Percentiles rank a stretch among this genome's conserved stretches.
Evolutionary conservation across 2,329 filamentous ascomycete genomes (phyloP).

Genomic region (Dryadomyces quercus-mongolicae): DNA sequence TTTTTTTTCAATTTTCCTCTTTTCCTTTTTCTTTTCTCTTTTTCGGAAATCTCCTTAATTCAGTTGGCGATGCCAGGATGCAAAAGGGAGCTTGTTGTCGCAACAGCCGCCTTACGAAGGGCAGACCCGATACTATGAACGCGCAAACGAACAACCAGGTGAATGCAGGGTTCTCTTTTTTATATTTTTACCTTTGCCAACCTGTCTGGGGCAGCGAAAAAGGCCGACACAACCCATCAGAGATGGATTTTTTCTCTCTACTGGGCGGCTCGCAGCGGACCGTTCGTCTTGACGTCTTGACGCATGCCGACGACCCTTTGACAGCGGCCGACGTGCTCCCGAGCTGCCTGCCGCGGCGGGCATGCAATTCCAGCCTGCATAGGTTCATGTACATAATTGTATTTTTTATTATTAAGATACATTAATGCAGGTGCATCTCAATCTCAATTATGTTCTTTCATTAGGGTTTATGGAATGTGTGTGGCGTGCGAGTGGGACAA

Average conservation of each 20-base stretch:
- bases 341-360: not conserved
- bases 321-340: not conserved
- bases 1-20: not conserved
- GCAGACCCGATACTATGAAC: not conserved
- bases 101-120: not conserved
- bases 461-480: not conserved
- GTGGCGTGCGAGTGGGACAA: too few species aligned
- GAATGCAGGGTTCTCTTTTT: not conserved
- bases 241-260: not conserved
- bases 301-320: not conserved
- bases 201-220: not conserved
- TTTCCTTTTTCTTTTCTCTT: not conserved
- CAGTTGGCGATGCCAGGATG: not conserved
- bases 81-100: not conserved
- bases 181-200: not conserved
- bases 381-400: constrained; percentile 11
- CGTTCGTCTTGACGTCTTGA: not conserved
- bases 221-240: not conserved
- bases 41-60: not conserved
- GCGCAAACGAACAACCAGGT: not conserved
- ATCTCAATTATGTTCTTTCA: not conserved
- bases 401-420: constrained; percentile 7
- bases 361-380: constrained; percentile 4
- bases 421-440: not conserved
- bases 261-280: not conserved